These are phyloP conservation scores for Teunomyces lycoperdinae DNA, from an alignment of 805 yeast genomes.

Conservation along the genomic window DNA sequence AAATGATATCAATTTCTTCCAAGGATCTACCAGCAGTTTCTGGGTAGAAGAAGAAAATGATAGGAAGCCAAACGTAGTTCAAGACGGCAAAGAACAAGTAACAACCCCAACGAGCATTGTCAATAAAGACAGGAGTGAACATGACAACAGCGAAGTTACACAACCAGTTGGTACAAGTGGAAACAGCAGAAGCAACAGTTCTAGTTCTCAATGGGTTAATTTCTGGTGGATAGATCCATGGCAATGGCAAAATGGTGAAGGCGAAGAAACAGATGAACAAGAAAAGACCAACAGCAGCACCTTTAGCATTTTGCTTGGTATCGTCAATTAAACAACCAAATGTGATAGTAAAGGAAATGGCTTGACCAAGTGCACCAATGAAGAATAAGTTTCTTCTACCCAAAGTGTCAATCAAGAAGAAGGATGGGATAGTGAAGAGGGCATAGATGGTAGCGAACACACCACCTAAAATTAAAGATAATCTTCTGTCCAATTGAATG, in stretches of 20 bases:
- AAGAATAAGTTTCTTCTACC: slow-evolving; percentile 47
- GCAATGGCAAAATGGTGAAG: slow-evolving; percentile 42
- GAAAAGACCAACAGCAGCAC: slow-evolving; percentile 47
- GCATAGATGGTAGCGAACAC: slow-evolving; percentile 61
- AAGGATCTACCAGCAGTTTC: slow-evolving; percentile 45
- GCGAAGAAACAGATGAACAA: slow-evolving; percentile 44
- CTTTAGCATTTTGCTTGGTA: slow-evolving; percentile 36
- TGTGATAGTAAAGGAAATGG: slow-evolving; percentile 36
- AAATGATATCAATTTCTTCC: slow-evolving; percentile 55
- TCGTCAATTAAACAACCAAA: slow-evolving; percentile 37
- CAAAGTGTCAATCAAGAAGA: slow-evolving; percentile 40
- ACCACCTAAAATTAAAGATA: slow-evolving; percentile 63
- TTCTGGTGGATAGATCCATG: slow-evolving; percentile 49
- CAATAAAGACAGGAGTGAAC: slow-evolving; percentile 44
- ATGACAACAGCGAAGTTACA: slow-evolving; percentile 44
- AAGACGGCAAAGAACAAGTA: slow-evolving; percentile 41
- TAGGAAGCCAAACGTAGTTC: slow-evolving; percentile 37
- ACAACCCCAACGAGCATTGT: slow-evolving; percentile 37
- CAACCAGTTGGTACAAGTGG: slow-evolving; percentile 47
- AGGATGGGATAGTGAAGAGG: slow-evolving; percentile 46
- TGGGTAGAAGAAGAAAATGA: slow-evolving; percentile 44
- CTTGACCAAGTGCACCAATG: slow-evolving; percentile 44
- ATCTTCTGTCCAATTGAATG: slow-evolving; percentile 48
- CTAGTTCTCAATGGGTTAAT: slow-evolving; percentile 46
- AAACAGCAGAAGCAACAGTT: slow-evolving; percentile 42